A percentile compares a stretch with the other conserved stretches of the same genome.
phyloP scores from a whole-genome alignment of 805 yeast species.

The Candida dendrica region DNA sequence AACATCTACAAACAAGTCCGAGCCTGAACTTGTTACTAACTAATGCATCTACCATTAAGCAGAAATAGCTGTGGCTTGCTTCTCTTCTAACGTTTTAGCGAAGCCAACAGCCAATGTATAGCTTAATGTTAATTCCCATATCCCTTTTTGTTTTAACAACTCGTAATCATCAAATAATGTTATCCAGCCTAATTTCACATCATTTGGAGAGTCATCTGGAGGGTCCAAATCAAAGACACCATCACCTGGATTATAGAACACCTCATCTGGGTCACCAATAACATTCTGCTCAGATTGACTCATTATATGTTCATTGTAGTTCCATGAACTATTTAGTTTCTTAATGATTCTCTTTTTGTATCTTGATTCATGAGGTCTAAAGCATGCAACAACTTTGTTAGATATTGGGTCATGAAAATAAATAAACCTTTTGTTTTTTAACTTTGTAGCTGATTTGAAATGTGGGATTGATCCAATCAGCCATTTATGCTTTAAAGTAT shows the following conservation, averaged over 20 bases:
- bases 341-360: conserved; percentile 30
- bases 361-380: conserved; percentile 26
- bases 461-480: conserved; percentile 40
- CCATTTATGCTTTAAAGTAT: conserved; percentile 25
- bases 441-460: conserved; percentile 18
- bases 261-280: conserved; percentile 1
- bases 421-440: conserved; percentile 22
- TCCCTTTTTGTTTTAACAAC: conserved; percentile 29
- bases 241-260: conserved; percentile 38
- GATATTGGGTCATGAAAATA: conserved; percentile 22
- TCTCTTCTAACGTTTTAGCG: conserved; percentile 25
- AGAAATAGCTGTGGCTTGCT: neutral
- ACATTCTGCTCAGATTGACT: conserved; percentile 1
- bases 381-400: conserved; percentile 28
- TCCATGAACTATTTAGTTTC: conserved; percentile 21
- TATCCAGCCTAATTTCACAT: conserved; percentile 57
- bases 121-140: conserved; percentile 50
- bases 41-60: neutral
- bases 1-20: neutral
- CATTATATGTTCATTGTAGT: conserved; percentile 1
- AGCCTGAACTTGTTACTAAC: neutral
- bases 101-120: conserved; percentile 45
- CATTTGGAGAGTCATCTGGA: conserved; percentile 55
- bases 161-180: conserved; percentile 44
- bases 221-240: conserved; percentile 43